These are phyloP conservation scores for Neoboletus magnificus DNA, from an alignment of 768 basidiomycete genomes.

Conservation along the genomic window DNA sequence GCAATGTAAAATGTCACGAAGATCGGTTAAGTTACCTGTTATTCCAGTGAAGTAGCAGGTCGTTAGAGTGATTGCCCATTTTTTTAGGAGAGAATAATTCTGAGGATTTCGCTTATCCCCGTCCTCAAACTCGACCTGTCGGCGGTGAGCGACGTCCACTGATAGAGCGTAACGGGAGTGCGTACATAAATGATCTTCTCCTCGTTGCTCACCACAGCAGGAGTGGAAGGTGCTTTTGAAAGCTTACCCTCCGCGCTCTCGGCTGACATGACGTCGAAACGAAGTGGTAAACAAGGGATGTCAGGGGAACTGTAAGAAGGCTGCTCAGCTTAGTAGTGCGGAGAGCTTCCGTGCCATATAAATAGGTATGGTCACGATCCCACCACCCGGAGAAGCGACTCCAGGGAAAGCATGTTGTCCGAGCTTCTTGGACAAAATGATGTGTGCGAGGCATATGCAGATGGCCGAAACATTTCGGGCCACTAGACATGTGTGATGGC, in stretches of 20 bases:
- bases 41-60: slow-evolving; percentile 26
- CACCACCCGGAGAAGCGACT: not conserved
- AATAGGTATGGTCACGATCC: slow-evolving; percentile 7
- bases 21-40: slow-evolving; percentile 6
- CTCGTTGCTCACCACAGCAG: not conserved
- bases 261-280: slow-evolving; percentile 9
- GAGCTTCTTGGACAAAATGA: not conserved
- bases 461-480: not conserved
- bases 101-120: slow-evolving; percentile 39
- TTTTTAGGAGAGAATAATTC: slow-evolving; percentile 35
- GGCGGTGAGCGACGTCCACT: not conserved
- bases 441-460: not conserved
- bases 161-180: not conserved
- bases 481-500: not conserved
- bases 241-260: not conserved
- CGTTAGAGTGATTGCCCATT: slow-evolving; percentile 41
- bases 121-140: slow-evolving; percentile 39
- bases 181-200: slow-evolving; percentile 14
- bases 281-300: not conserved
- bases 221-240: not conserved
- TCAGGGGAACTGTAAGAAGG: not conserved
- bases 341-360: slow-evolving; percentile 5
- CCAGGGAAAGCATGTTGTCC: not conserved
- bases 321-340: not conserved
- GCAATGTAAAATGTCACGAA: not conserved